Evolutionary conservation across 192 early-diverging fungal genomes (phyloP).

Genomic region (Chytriomyces sp.): DNA sequence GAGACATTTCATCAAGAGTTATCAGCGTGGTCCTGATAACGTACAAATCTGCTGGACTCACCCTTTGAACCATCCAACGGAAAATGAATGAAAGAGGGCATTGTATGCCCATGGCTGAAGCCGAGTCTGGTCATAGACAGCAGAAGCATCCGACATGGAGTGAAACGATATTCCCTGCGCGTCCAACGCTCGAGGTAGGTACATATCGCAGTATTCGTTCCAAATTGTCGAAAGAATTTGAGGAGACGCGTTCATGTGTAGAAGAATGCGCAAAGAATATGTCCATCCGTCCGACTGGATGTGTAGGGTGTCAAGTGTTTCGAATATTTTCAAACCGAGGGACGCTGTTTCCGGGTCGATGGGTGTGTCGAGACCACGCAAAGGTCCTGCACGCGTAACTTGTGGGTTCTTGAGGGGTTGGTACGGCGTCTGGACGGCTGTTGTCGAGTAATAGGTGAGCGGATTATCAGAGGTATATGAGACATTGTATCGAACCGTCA

Average conservation of each 20-base stretch:
- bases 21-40: not conserved
- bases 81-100: not conserved
- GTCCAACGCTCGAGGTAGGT: not conserved
- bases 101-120: constrained; percentile 23
- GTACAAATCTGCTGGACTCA: no score
- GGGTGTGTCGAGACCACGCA: not conserved
- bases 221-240: not conserved
- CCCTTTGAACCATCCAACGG: no score
- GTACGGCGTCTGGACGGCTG: constrained; percentile 4
- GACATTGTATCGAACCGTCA: not conserved
- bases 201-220: not conserved
- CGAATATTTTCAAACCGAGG: not conserved
- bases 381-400: not conserved
- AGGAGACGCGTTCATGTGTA: not conserved
- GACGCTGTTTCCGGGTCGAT: not conserved
- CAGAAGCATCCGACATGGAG: not conserved
- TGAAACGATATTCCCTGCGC: not conserved
- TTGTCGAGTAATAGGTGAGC: not conserved
- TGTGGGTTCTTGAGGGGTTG: constrained; percentile 9
- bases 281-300: constrained; percentile 12
- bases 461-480: not conserved
- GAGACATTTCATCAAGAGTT: not conserved
- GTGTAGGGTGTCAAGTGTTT: not conserved
- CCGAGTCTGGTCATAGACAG: not conserved
- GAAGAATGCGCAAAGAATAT: not conserved